These are phyloP conservation scores for Trametes elegans DNA, from an alignment of 768 basidiomycete species.

Conservation along the genomic window DNA sequence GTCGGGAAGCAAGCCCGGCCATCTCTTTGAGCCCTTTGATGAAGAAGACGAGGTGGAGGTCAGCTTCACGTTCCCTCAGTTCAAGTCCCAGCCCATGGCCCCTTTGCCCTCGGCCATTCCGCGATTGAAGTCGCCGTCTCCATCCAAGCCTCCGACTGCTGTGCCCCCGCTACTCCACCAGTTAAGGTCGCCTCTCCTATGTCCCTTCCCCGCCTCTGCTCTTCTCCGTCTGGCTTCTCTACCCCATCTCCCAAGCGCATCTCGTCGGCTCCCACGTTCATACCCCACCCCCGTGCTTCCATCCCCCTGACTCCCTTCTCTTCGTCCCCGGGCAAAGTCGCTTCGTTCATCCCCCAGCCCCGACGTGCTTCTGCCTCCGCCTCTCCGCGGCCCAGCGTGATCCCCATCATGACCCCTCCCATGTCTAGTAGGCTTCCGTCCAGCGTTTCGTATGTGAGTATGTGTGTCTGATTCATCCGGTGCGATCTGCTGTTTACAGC, in stretches of 20 bases:
- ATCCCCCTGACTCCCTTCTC: conserved; percentile 42
- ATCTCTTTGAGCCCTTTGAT: conserved; percentile 16
- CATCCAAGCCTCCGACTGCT: conserved; percentile 27
- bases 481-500: conserved; percentile 19
- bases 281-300: conserved; percentile 50
- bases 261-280: conserved; percentile 49
- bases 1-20: conserved; percentile 4
- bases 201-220: conserved; percentile 19
- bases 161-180: conserved; percentile 26
- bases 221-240: conserved; percentile 34
- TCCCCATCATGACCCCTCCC: conserved; percentile 22
- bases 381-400: conserved; percentile 12
- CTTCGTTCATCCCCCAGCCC: conserved; percentile 30
- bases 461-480: conserved; percentile 21
- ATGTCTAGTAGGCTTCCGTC: conserved; percentile 22
- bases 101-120: conserved; percentile 52
- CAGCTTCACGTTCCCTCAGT: conserved; percentile 24
- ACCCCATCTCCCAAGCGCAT: conserved; percentile 57
- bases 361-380: conserved; percentile 26
- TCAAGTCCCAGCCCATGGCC: conserved; percentile 8
- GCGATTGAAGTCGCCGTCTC: conserved; percentile 37
- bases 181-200: conserved; percentile 32
- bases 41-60: conserved; percentile 14
- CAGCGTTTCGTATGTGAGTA: conserved; percentile 25
- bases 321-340: conserved; percentile 38